Evolutionary conservation across 1,139 yeast species (phyloP), one percentile per base, ranked within the genome.

Genomic region (Suhomyces anneliseae): DNA sequence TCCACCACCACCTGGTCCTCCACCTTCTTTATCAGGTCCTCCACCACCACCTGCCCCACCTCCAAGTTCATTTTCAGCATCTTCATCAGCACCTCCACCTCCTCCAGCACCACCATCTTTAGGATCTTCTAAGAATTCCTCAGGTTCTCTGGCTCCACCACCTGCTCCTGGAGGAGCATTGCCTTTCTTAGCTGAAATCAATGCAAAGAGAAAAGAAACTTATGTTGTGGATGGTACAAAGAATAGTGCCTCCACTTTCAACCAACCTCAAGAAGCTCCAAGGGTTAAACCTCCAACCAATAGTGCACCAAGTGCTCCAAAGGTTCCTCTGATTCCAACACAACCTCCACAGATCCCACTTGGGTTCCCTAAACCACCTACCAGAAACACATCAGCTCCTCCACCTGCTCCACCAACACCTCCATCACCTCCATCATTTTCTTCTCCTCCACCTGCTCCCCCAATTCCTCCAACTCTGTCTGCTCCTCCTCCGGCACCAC

Each of bases 141-240:
- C 43, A 2, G 26, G 39, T 2, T 26, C 49, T 7, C 42, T 47
- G 8, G 27, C 56, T 8, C 48, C 58, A 5, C 50, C 59, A 7
- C 50, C 60, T 8, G 54, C 66, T 3, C 46, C 57, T 10, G 65
- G 64, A 1, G 69, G 71, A 2, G 72, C 68, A 0, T 58, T 74
- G 26, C 78, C 79, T 2, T 74, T 74, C 52, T 65, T 74, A 33
- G 72, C 74, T 2, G 68, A 74, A 50, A 74, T 74, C 44, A 73
- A 73, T 47, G 68, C 76, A 1, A 69, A 68, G 52, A 60, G 79
- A 52, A 62, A 60, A 45, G 76, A 74, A 10, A 38, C 59, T 4
- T 62, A 57, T 52, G 76, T 71, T 11, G 74, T 72, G 2, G 76
- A 70, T 48, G 74, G 66, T 2, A 43, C 54, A 27, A 43, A 44